Base-by-base conservation (phyloP, 108 stramenopile species). In the Cyclotella distinguenda region DNA sequence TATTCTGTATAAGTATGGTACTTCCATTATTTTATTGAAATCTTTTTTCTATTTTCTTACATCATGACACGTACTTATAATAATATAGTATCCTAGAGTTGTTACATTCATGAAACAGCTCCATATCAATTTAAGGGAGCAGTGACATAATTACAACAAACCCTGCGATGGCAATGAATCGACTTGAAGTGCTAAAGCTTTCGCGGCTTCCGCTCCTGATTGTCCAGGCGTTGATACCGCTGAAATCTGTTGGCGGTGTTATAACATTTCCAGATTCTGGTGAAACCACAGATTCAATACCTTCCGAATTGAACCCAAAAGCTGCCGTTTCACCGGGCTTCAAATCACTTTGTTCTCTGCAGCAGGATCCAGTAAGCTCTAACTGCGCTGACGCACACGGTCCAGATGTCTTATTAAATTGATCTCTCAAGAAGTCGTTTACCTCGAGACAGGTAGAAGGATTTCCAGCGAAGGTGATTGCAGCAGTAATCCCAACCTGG, bases 391-490 rank as follows among this genome's bases (percentile, higher is more conserved):
- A 68, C 44, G 60, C 56, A 47, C 74, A 76, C 10, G 60, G 57
- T 30, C 61, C 56, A 15, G 74, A 76, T 58, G 38, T 49, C 46
- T 68, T 61, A 22, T 46, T 60, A 42, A 58, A 62, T 3, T 55
- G 22, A 11, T 64, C 21, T 6, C 31, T 40, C 53, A 76, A 56
- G 28, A 76, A 76, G 25, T 63, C 51, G 62, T 68, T 58, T 0
- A 76, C 67, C 39, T 76, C 62, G 2, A 53, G 16, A 50, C 74
- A 76, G 10, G 66, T 76, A 15, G 66, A 49, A 0, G 66, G 61
- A 36, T 68, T 68, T 23, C 61, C 61, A 50, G 68, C 68, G 66
- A 76, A 76, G n/a, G 25, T 58, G n/a, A 76, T 39, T 25, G 64
- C 61, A 25, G 55, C 67, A 52, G 63, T 27, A 10, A 76, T 68